Conservation (phyloP, 208 protist species). For the Trypanosoma vivax region DNA sequence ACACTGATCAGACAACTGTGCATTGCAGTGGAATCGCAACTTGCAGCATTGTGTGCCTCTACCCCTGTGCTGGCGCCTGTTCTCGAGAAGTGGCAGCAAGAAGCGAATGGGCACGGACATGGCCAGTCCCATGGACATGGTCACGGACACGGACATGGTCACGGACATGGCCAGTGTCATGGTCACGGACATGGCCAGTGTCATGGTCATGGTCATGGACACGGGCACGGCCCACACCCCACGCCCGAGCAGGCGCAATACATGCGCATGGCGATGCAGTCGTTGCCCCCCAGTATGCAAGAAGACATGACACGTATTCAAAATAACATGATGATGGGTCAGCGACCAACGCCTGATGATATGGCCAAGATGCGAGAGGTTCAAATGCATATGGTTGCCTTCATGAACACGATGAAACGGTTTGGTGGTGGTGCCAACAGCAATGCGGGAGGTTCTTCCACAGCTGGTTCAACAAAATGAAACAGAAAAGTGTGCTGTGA, state of each 20-base stretch:
- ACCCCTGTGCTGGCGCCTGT: constrained; percentile 31
- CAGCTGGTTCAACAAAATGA: no score
- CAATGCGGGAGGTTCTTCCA: not conserved
- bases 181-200: constrained; percentile 18
- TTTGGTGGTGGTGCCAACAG: constrained; percentile 23
- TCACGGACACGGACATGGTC: constrained; percentile 8
- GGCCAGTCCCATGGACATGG: not conserved
- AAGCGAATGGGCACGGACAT: constrained; percentile 13
- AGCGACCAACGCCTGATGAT: constrained; percentile 46
- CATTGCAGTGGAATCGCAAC: constrained; percentile 43
- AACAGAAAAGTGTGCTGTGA: no score
- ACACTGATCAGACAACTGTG: constrained; percentile 55
- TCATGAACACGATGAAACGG: constrained; percentile 66
- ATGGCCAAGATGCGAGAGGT: constrained; percentile 64
- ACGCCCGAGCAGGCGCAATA: constrained; percentile 32
- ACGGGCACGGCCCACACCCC: constrained; percentile 11
- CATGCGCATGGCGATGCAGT: constrained; percentile 70
- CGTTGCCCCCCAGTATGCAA: constrained; percentile 44
- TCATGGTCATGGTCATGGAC: constrained; percentile 13
- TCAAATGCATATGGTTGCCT: constrained; percentile 67
- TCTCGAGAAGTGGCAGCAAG: constrained; percentile 10
- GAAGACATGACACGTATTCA: constrained; percentile 55
- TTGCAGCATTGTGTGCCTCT: constrained; percentile 29
- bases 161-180: constrained; percentile 22
- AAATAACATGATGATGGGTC: constrained; percentile 44